A percentile compares a stretch with the other conserved stretches of the same genome.
These are phyloP conservation scores for Microsporum audouinii DNA, from an alignment of 2,329 filamentous ascomycete species.

Conservation along the genomic window DNA sequence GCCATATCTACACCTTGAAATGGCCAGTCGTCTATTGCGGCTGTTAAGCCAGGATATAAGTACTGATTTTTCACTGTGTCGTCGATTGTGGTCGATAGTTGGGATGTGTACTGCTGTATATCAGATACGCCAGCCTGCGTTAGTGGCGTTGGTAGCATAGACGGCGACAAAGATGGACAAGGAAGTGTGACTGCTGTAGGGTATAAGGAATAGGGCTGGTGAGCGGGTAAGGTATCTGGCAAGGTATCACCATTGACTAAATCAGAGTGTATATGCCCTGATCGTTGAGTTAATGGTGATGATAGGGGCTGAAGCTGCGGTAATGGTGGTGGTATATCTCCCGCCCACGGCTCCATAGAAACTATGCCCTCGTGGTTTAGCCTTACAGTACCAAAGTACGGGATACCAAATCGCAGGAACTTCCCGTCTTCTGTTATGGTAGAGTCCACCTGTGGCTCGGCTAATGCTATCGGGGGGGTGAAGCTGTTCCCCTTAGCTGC, in stretches of 20 bases:
- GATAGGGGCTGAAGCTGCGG: neutral
- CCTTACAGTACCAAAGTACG: conserved; percentile 33
- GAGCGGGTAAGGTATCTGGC: neutral
- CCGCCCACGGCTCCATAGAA: neutral
- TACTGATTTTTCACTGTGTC: neutral
- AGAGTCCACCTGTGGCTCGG: neutral
- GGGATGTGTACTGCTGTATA: neutral
- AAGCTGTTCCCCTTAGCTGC: neutral
- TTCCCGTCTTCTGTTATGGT: conserved; percentile 10
- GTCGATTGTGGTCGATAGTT: neutral
- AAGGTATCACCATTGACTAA: neutral
- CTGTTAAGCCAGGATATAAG: neutral
- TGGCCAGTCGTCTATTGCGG: conserved; percentile 14
- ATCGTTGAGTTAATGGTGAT: neutral
- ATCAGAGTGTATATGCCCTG: neutral
- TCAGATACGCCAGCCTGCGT: neutral
- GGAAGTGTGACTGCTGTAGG: neutral
- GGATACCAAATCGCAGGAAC: conserved; percentile 31
- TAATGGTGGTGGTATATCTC: neutral
- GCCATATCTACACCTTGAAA: conserved; percentile 24
- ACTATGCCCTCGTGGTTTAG: conserved; percentile 19
- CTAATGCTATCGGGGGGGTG: neutral
- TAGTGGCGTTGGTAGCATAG: neutral
- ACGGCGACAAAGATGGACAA: neutral
- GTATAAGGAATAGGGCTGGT: neutral